Percentiles rank a stretch among this genome's conserved stretches.
phyloP scores from a whole-genome alignment of 805 yeast species.

The Wickerhamiella nectarea region DNA sequence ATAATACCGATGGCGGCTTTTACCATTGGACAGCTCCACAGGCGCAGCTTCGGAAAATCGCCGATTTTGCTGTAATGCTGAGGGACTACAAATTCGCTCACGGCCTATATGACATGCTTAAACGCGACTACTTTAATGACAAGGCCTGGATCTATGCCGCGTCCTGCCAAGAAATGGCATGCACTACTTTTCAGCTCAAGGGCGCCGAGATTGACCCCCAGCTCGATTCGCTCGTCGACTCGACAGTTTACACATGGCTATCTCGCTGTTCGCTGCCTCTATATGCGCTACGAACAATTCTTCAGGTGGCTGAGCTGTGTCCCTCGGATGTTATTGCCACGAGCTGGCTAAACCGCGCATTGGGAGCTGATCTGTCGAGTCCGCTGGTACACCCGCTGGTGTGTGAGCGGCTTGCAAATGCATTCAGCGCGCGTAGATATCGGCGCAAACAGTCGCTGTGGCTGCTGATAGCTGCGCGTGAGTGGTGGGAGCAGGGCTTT shows the following conservation, averaged over 20 bases:
- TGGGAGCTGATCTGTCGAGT: constrained; percentile 28
- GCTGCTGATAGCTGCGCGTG: constrained; percentile 58
- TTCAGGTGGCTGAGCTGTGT: constrained; percentile 60
- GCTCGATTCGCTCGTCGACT: constrained; percentile 51
- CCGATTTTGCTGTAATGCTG: constrained; percentile 87
- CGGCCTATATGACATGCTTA: constrained; percentile 66
- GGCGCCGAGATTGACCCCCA: constrained; percentile 34
- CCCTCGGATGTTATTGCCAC: constrained; percentile 34
- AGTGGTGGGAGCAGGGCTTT: constrained; percentile 37
- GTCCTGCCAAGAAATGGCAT: constrained; percentile 78
- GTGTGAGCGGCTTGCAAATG: constrained; percentile 41
- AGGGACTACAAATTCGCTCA: constrained; percentile 78
- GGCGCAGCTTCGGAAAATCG: constrained; percentile 63
- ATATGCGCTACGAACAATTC: constrained; percentile 53
- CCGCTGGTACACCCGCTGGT: constrained; percentile 36
- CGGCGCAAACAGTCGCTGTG: constrained; percentile 64
- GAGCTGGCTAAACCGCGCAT: constrained; percentile 34
- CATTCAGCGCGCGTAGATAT: constrained; percentile 30
- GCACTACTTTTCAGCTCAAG: constrained; percentile 54
- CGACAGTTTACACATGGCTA: constrained; percentile 58
- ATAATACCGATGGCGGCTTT: constrained; percentile 7
- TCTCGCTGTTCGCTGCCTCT: constrained; percentile 58
- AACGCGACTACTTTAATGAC: constrained; percentile 62
- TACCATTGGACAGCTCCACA: constrained; percentile 28
- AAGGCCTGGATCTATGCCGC: constrained; percentile 74